A percentile compares a stretch with the other conserved stretches of the same genome.
Conservation (phyloP, 371 early-diverging fungal species). For the Fennellomyces sp. region DNA sequence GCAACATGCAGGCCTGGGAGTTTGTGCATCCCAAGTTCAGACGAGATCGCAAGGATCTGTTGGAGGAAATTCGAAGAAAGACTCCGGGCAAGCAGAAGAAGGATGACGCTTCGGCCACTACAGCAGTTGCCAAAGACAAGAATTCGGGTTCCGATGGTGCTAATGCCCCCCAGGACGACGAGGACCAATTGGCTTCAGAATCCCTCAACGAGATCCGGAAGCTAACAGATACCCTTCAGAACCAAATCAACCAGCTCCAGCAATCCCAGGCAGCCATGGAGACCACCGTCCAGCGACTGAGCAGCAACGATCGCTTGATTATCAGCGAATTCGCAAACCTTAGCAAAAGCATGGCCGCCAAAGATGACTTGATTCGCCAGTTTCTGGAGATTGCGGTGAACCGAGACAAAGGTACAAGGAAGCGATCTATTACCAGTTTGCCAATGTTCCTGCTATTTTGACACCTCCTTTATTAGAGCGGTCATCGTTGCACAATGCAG, state of each 20-base stretch:
- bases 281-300: slow-evolving; percentile 39
- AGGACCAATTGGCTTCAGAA: not conserved
- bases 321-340: slow-evolving; percentile 59
- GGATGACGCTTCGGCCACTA: slow-evolving; percentile 16
- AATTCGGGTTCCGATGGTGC: not conserved
- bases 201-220: slow-evolving; percentile 16
- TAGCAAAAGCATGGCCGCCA: slow-evolving; percentile 61
- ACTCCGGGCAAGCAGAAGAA: slow-evolving; percentile 36
- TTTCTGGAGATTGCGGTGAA: slow-evolving; percentile 49
- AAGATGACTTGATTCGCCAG: slow-evolving; percentile 67
- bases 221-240: slow-evolving; percentile 38
- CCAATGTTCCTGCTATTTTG: too few relatives aligned
- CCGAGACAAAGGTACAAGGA: slow-evolving; percentile 9
- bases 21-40: slow-evolving; percentile 80
- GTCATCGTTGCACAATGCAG: slow-evolving; percentile 6
- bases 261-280: slow-evolving; percentile 32
- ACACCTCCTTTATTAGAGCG: not conserved
- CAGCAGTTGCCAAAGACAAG: slow-evolving; percentile 6
- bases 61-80: slow-evolving; percentile 67
- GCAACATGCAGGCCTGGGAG: slow-evolving; percentile 67
- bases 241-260: slow-evolving; percentile 48
- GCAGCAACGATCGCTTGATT: slow-evolving; percentile 57
- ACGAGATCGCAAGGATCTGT: slow-evolving; percentile 60
- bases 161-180: not conserved
- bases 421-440: too few relatives aligned